Base-by-base conservation (phyloP, 495 filamentous ascomycete genomes). In the Aspergillus avenaceus region DNA sequence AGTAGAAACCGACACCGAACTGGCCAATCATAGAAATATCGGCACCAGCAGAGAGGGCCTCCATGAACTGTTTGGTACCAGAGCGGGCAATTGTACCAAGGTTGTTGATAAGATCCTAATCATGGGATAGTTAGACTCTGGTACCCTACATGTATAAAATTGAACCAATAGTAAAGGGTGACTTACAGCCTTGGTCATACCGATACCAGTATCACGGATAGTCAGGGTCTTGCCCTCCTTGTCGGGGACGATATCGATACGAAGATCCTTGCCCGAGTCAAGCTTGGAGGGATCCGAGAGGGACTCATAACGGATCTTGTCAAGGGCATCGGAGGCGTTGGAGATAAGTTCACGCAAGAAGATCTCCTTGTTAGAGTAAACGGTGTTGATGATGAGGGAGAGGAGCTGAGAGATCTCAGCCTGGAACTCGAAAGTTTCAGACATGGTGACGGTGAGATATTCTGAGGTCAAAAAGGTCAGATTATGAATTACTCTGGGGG, bases 1-100 rank as follows among this genome's bases (percentile, higher is more conserved):
- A 98, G 84, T 98, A 98, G 89, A 98, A 98, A 88, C 93, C 93
- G 63, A 98, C 93, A 92, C 93, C 93, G 75, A 98, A 98, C 80
- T 98, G 93, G 63, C 93, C 93, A 75, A 98, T 98, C 93, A 98
- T 97, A 77, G 93, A 97, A 61, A 98, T 92, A 78, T 98, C 93
- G 64, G 95, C 93, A 82, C 93, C 93, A 56, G 93, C 93, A 64
- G 89, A 90, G 54, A 98, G 84, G 53, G 93, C 93, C 80, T 98
- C 93, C 93, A 98, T 98, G 78, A 98, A 98, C 78, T 97, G 95
- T 85, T 98, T 98, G 66, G 93, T 98, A 54, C 93, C 93, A 41
- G 93, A 98, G 66, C 93, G 91, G 60, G 93, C 93, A 71, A 98
- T 98, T 56, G 93, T 98, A 75, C 93, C 93, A 43, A 98, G 87